phyloP scores from a whole-genome alignment of 768 basidiomycete species.

The Imleria badia region DNA sequence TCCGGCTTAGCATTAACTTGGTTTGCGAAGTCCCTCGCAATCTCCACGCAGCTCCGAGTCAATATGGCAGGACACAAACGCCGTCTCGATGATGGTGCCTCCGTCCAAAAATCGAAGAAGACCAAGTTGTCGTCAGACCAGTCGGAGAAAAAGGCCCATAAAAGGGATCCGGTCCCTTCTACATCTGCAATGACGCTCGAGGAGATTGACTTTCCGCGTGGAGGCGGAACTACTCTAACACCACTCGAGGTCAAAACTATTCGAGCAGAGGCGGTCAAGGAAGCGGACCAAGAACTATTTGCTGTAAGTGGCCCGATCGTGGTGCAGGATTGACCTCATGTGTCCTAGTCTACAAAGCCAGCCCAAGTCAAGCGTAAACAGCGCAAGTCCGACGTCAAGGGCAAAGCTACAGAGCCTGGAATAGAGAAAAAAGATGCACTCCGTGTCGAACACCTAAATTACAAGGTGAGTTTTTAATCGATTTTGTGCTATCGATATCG shows the following conservation, averaged over 20 bases:
- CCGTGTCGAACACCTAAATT: constrained; percentile 90
- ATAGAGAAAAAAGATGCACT: constrained; percentile 45
- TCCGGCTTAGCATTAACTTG: background rate
- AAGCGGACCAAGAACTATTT: constrained; percentile 81
- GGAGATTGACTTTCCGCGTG: constrained; percentile 93
- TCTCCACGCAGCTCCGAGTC: background rate
- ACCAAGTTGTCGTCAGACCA: constrained; percentile 42
- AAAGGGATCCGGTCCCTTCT: constrained; percentile 31
- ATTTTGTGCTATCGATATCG: background rate
- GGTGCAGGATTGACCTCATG: constrained; percentile 1
- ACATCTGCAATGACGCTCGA: constrained; percentile 48
- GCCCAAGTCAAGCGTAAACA: constrained; percentile 43
- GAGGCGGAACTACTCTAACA: constrained; percentile 87
- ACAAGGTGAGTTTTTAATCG: constrained; percentile 59
- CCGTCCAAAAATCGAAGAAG: constrained; percentile 59
- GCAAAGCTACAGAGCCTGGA: constrained; percentile 28
- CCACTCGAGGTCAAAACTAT: constrained; percentile 86
- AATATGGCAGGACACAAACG: constrained; percentile 59
- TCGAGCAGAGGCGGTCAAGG: constrained; percentile 78
- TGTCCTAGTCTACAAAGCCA: constrained; percentile 42
- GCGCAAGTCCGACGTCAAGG: constrained; percentile 45
- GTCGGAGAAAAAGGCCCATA: constrained; percentile 22
- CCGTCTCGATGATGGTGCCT: constrained; percentile 51
- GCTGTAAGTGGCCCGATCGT: constrained; percentile 41
- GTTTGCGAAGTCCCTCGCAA: background rate